Base-by-base conservation (phyloP, 179 eudicot genomes). In the Heliamphora pulchella region DNA sequence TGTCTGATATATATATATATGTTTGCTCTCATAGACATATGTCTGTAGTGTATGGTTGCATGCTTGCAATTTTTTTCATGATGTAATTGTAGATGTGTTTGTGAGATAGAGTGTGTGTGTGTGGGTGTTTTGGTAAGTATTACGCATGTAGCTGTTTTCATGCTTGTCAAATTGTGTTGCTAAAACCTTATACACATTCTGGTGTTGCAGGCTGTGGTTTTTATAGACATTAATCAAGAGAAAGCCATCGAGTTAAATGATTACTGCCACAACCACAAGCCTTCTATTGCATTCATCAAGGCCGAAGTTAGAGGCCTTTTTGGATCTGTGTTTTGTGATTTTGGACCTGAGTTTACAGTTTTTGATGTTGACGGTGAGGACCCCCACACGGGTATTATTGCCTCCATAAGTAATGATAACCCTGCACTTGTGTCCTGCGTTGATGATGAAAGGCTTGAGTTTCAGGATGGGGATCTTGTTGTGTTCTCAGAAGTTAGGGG, bases 401-500 rank as follows among this genome's bases (percentile, higher is more conserved):
- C 93, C 78, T 92, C 96, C 54, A 88, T 92, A 68, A 91, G 97
- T 71, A 93, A 94, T 79, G 99, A 89, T 75, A 91, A 90, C 66
- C 93, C 94, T 66, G 98, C 97, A 55, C 89, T 94, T 66, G 85
- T 92, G 63, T 77, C 93, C 13, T 92, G 97, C 87, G 99, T 96
- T 82, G 97, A 96, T 86, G 97, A 92, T 79, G 98, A 92, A 86
- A 89, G 98, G 81, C 93, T 96, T 67, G 99, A 96, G 86, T 94
- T 96, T 84, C 90, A 96, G 87, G 99, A 96, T 83, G 99, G 98
- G 70, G 99, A 96, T 84, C 86, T 92, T 71, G 99, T 96, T 71
- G 84, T 87, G 46, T 96, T 96, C 82, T 94, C 98, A 6, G 99
- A 96, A 84, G 82, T 96, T 51, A 88, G 79, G 50, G 99, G 99